phyloP scores from a whole-genome alignment of 495 filamentous ascomycete genomes.

The Talaromyces thailandensis region DNA sequence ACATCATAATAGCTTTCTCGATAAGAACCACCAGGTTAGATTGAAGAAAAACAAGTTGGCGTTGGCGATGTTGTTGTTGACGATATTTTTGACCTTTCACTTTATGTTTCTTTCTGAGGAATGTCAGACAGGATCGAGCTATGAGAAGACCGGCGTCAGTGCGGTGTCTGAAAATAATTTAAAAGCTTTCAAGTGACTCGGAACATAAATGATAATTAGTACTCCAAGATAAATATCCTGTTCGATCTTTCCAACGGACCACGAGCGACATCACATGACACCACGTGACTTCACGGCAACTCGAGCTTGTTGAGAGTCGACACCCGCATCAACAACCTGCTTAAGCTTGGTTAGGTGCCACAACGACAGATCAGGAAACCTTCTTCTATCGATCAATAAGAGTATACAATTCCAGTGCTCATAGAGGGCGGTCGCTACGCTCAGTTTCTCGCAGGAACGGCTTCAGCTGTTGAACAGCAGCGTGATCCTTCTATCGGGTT shows the following conservation, averaged over 20 bases:
- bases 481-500: neutral
- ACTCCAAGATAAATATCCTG: too few relatives aligned
- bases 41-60: too few relatives aligned
- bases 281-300: neutral
- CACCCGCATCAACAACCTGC: neutral
- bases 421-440: neutral
- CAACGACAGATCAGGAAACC: neutral
- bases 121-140: too few relatives aligned
- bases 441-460: neutral
- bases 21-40: too few relatives aligned
- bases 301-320: neutral
- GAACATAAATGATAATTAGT: too few relatives aligned
- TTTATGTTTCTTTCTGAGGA: too few relatives aligned
- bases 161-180: neutral
- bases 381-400: neutral
- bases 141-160: neutral
- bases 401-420: neutral
- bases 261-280: neutral
- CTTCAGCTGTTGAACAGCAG: neutral
- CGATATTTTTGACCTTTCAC: too few relatives aligned
- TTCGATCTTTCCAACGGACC: neutral
- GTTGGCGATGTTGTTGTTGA: too few relatives aligned
- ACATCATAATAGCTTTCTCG: too few relatives aligned
- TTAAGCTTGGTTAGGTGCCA: neutral
- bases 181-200: neutral